Percentiles rank a stretch among this genome's conserved stretches.
Evolutionary conservation across 164 flowering plant species (phyloP).

Genomic region (Amborella trichopoda): DNA sequence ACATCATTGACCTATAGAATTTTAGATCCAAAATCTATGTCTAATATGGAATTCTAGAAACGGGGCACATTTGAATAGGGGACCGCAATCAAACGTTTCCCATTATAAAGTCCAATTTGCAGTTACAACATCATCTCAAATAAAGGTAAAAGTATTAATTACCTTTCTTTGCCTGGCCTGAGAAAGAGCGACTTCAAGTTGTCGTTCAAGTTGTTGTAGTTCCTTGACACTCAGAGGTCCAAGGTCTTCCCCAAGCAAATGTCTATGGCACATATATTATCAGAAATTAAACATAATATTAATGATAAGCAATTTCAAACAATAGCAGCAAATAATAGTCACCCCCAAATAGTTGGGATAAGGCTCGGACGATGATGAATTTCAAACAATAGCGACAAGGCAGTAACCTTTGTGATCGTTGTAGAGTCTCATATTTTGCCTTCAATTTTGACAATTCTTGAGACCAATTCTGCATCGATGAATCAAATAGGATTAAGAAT

Average conservation of each 20-base stretch:
- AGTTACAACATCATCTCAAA: too few relatives aligned
- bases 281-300: background rate
- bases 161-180: constrained; percentile 85
- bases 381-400: background rate
- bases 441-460: constrained; percentile 68
- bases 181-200: constrained; percentile 75
- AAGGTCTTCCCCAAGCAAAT: constrained; percentile 94
- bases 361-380: background rate
- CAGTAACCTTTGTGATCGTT: constrained; percentile 65
- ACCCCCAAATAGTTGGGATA: background rate
- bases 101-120: too few relatives aligned
- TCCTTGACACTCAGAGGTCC: constrained; percentile 74
- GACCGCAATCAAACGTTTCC: too few relatives aligned
- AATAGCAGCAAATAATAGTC: background rate
- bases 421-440: constrained; percentile 66
- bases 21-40: too few relatives aligned
- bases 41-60: too few relatives aligned
- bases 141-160: too few relatives aligned
- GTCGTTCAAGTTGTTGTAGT: constrained; percentile 77
- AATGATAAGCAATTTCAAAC: background rate
- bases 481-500: too few relatives aligned
- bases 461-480: constrained; percentile 76
- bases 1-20: too few relatives aligned
- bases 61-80: too few relatives aligned
- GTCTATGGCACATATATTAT: constrained; percentile 22